phyloP scores from a whole-genome alignment of 1,284 basidiomycete genomes.

The Cryptococcus hybrid region DNA sequence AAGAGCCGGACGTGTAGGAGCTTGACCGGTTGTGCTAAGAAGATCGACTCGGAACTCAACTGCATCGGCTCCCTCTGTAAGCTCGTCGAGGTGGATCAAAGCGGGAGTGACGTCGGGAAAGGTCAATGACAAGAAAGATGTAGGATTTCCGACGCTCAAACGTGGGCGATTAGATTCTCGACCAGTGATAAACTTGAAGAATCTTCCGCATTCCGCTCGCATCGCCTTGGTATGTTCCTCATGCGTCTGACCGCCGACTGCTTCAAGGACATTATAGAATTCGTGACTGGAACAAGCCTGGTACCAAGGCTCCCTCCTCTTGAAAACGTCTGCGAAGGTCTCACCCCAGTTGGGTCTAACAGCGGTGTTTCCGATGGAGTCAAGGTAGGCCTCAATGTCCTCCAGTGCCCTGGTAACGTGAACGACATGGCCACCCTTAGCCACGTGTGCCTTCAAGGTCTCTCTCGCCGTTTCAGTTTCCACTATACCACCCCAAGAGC shows the following conservation, averaged over 20 bases:
- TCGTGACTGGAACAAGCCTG: constrained; percentile 79
- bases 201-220: constrained; percentile 52
- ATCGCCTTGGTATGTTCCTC: constrained; percentile 41
- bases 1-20: constrained; percentile 56
- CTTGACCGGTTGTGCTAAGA: constrained; percentile 58
- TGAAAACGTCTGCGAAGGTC: constrained; percentile 75
- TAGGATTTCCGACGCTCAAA: constrained; percentile 60
- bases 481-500: constrained; percentile 96
- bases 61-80: constrained; percentile 85
- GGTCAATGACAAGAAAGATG: constrained; percentile 90
- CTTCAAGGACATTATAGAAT: constrained; percentile 66
- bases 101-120: constrained; percentile 81
- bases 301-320: constrained; percentile 83
- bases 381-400: constrained; percentile 74
- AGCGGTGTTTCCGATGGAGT: constrained; percentile 60
- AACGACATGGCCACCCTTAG: constrained; percentile 63
- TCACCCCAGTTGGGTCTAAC: constrained; percentile 82
- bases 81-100: constrained; percentile 65
- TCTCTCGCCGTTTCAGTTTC: constrained; percentile 76
- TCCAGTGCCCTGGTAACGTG: constrained; percentile 68
- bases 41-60: constrained; percentile 93
- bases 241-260: constrained; percentile 33
- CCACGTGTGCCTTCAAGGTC: constrained; percentile 66
- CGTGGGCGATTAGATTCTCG: constrained; percentile 65
- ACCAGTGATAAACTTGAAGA: constrained; percentile 88